These are phyloP conservation scores for Areca catechu DNA, from an alignment of 176 grass and related monocot genomes.

Conservation along the genomic window DNA sequence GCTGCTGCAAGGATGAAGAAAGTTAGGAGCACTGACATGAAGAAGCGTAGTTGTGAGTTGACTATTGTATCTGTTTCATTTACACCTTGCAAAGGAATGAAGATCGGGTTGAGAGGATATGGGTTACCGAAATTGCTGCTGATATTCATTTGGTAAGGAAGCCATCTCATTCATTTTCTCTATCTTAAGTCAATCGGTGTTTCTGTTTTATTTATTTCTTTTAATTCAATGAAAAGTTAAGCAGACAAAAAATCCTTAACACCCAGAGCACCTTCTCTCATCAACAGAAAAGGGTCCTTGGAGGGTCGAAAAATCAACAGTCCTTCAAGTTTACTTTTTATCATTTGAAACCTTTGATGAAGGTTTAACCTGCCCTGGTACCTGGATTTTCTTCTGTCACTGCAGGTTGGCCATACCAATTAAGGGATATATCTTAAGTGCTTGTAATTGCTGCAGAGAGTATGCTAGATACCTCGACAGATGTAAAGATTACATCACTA, in stretches of 20 bases:
- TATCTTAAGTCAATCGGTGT: too few relatives aligned
- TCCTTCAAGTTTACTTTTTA: too few relatives aligned
- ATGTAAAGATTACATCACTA: slow-evolving; percentile 72
- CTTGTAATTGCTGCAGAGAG: slow-evolving; percentile 78
- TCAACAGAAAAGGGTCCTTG: too few relatives aligned
- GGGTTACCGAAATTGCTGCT: slow-evolving; percentile 83
- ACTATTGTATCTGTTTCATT: slow-evolving; percentile 85
- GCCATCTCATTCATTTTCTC: not conserved
- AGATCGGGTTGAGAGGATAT: slow-evolving; percentile 62
- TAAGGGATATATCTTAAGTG: slow-evolving; percentile 86
- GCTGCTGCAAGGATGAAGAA: slow-evolving; percentile 96
- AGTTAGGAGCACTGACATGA: slow-evolving; percentile 67
- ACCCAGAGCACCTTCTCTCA: too few relatives aligned
- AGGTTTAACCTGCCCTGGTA: too few relatives aligned
- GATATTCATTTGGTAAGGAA: slow-evolving; percentile 71
- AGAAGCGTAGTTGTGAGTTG: slow-evolving; percentile 71
- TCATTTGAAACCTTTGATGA: too few relatives aligned
- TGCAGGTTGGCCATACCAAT: slow-evolving; percentile 90
- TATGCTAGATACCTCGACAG: slow-evolving; percentile 53
- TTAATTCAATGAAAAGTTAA: too few relatives aligned
- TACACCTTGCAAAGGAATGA: slow-evolving; percentile 74
- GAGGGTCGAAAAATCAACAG: too few relatives aligned
- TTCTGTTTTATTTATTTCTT: too few relatives aligned
- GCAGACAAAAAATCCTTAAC: too few relatives aligned
- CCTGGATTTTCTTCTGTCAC: slow-evolving; percentile 8